A percentile compares a stretch with the other conserved stretches of the same genome.
Conservation (phyloP, 768 basidiomycete genomes). For the Lentinula edodes region DNA sequence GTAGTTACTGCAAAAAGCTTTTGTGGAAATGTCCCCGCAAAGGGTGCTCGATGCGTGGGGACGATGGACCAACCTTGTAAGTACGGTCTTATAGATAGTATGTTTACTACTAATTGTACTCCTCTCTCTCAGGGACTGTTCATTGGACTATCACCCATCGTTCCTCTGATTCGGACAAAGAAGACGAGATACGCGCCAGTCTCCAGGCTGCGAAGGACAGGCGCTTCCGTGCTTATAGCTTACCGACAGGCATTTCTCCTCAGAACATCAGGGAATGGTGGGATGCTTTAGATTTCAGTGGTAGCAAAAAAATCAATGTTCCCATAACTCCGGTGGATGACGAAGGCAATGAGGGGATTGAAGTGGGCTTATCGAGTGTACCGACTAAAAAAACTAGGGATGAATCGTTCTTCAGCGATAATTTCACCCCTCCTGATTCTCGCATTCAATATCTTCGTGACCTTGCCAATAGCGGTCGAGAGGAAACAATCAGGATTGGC, state of each 20-base stretch:
- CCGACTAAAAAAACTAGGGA: not conserved
- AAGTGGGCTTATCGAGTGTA: slow-evolving; percentile 12
- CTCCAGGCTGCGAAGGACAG: slow-evolving; percentile 31
- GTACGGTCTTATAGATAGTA: slow-evolving; percentile 7
- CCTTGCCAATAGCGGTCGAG: slow-evolving; percentile 41
- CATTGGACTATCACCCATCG: slow-evolving; percentile 51
- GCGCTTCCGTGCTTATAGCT: slow-evolving; percentile 37
- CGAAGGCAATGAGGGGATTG: slow-evolving; percentile 25
- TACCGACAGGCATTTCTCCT: slow-evolving; percentile 44
- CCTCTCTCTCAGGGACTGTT: slow-evolving; percentile 46
- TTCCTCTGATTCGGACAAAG: slow-evolving; percentile 14
- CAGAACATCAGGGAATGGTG: slow-evolving; percentile 41
- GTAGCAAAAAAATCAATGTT: slow-evolving; percentile 5
- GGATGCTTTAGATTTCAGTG: slow-evolving; percentile 36
- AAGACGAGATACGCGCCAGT: slow-evolving; percentile 28
- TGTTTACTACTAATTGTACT: not conserved
- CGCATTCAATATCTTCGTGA: slow-evolving; percentile 35
- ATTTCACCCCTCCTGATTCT: slow-evolving; percentile 29
- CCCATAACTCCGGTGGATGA: slow-evolving; percentile 9
- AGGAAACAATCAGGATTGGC: slow-evolving; percentile 31
- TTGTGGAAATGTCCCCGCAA: slow-evolving; percentile 25
- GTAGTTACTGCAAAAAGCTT: slow-evolving; percentile 43
- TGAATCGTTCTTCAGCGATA: slow-evolving; percentile 14
- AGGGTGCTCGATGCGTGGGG: slow-evolving; percentile 3
- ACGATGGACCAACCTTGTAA: slow-evolving; percentile 22